A percentile compares a stretch with the other conserved stretches of the same genome.
Conservation (phyloP, 1,284 basidiomycete genomes). For the Cryptococcus sp. region DNA sequence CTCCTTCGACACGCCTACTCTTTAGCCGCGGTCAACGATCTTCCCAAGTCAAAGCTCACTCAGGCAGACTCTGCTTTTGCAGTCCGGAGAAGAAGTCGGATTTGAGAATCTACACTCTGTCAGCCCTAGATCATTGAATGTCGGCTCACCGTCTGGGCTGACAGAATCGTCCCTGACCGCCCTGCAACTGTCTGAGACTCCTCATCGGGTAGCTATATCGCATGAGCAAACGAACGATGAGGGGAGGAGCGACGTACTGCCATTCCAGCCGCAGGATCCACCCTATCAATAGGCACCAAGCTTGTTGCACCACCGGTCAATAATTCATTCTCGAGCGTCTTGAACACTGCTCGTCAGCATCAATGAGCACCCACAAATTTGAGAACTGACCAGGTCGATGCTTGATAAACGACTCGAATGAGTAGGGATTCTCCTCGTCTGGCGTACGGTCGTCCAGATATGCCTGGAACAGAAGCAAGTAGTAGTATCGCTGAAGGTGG, state of each 20-base stretch:
- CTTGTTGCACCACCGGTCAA: conserved; percentile 70
- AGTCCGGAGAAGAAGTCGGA: conserved; percentile 93
- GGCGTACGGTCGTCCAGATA: conserved; percentile 82
- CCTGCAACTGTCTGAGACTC: conserved; percentile 77
- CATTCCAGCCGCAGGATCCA: conserved; percentile 64
- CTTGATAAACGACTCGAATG: conserved; percentile 73
- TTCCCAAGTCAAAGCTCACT: conserved; percentile 52
- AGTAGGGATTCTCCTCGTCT: conserved; percentile 69
- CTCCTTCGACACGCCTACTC: conserved; percentile 77
- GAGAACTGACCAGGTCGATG: conserved; percentile 62
- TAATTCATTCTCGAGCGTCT: conserved; percentile 91
- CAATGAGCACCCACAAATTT: background rate
- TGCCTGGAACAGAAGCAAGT: conserved; percentile 88
- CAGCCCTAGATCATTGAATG: conserved; percentile 26
- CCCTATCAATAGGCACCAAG: conserved; percentile 76
- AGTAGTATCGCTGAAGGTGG: conserved; percentile 79
- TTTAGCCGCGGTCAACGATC: background rate
- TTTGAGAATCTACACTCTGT: conserved; percentile 70
- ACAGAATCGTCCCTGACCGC: conserved; percentile 79
- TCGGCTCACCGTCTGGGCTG: conserved; percentile 46
- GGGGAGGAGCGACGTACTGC: conserved; percentile 51
- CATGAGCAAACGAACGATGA: background rate
- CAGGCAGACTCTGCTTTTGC: conserved; percentile 90
- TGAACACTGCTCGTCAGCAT: conserved; percentile 60
- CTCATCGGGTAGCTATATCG: conserved; percentile 66